phyloP scores from a whole-genome alignment of 805 yeast species.

The Debaryomyces castellii region DNA sequence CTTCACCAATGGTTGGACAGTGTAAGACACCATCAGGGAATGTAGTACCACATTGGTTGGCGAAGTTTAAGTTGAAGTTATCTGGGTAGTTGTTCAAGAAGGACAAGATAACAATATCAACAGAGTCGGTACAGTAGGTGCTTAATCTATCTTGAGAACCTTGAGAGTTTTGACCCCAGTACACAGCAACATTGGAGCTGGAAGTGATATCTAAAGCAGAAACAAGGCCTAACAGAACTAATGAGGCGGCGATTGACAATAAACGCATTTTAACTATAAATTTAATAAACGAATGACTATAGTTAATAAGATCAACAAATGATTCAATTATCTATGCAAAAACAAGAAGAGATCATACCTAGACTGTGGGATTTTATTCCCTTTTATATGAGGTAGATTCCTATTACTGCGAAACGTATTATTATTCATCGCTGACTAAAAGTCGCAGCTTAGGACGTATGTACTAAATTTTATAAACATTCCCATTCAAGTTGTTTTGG shows the following conservation, averaged over 20 bases:
- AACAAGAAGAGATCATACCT: no score
- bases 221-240: conserved; percentile 4
- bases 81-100: conserved; percentile 62
- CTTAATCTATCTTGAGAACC: conserved; percentile 20
- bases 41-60: conserved; percentile 19
- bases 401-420: no score
- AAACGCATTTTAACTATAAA: background rate
- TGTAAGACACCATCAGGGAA: conserved; percentile 42
- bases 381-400: no score
- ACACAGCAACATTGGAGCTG: conserved; percentile 62
- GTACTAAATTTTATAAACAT: no score
- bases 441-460: no score
- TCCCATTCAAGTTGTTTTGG: no score
- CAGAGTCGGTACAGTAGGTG: conserved; percentile 62
- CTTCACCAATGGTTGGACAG: conserved; percentile 44
- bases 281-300: background rate
- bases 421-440: no score
- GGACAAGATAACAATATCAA: conserved; percentile 67
- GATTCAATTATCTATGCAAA: background rate
- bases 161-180: conserved; percentile 73
- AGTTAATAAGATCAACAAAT: background rate
- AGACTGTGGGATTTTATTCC: no score
- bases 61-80: conserved; percentile 13
- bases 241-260: background rate
- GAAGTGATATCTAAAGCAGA: conserved; percentile 7